Base-by-base conservation (phyloP, 1,139 yeast species). In the Candida tropicalis region DNA sequence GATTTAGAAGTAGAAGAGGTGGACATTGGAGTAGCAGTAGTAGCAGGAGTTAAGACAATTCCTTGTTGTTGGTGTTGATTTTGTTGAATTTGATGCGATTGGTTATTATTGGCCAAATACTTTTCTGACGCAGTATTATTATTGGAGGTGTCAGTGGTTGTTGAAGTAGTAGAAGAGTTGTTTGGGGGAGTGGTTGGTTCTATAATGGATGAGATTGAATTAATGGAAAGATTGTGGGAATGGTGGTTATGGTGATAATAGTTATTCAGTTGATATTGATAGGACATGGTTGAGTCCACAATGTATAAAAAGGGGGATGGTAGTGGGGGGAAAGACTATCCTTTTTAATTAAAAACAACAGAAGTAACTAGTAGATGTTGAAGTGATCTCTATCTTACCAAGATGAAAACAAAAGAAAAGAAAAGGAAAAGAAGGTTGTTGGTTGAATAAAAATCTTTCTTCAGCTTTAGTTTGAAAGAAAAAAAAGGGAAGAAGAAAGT, bases 181-280 rank as follows among this genome's bases (percentile, higher is more conserved):
- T 43, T 56, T 13, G 75, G 75, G 5, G 75, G 75, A 5, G 75
- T 70, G 16, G 72, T 65, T 22, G 75, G 75, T 52, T 70, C 75
- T 29, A 67, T 58, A 40, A 69, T 50, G 24, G 73, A 67, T 34
- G 59, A 54, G 42, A 67, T 59, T 38, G 73, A 67, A 52, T 68
- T 67, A 46, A 70, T 57, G 31, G 73, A 67, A 40, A 68, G 58
- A 48, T 63, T 69, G 47, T 67, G 71, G 39, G 63, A 62, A 48
- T 70, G 74, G 25, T 41, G 42, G 32, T 31, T 20, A 29, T 37
- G 34, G 23, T 22, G 34, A 29, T 37, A 32, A 22, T 42, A 39
- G 16, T 23, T 26, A 13, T 41, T 41, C 35, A 15, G 41, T 23
- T 17, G 38, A 10, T 38, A 38, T 33, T 38, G 36, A 26, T 40